Evolutionary conservation across 441 rosid species (phyloP).

Genomic region (Erodium moschatum): DNA sequence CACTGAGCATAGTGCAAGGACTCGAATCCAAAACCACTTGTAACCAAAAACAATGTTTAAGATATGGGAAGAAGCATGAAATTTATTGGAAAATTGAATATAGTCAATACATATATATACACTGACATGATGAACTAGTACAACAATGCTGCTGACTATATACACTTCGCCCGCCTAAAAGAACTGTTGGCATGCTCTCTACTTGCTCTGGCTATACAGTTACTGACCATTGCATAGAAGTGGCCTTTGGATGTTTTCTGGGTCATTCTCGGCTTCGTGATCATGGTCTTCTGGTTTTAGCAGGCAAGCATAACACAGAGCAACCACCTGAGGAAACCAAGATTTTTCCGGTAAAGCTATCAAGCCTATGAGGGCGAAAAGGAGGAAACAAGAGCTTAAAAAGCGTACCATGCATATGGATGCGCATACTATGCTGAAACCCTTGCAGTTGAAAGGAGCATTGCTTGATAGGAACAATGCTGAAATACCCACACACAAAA

Average conservation of each 20-base stretch:
- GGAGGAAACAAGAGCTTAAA: neutral
- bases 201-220: neutral
- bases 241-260: neutral
- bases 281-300: constrained; percentile 15
- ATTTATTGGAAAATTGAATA: neutral
- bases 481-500: constrained; percentile 1
- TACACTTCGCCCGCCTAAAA: neutral
- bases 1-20: no score
- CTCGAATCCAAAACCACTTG: neutral
- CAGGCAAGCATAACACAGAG: constrained; percentile 19
- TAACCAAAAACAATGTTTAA: neutral
- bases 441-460: constrained; percentile 28
- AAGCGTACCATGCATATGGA: constrained; percentile 5
- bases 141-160: constrained; percentile 2
- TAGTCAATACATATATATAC: neutral
- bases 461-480: constrained; percentile 24
- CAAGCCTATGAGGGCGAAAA: neutral
- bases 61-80: neutral
- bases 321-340: constrained; percentile 19
- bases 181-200: neutral
- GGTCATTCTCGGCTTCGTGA: neutral
- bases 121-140: neutral
- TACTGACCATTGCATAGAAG: neutral
- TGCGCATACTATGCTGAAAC: constrained; percentile 18
- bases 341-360: neutral